Base-by-base conservation (phyloP, 768 basidiomycete genomes). In the Phanerochaete sordida region DNA sequence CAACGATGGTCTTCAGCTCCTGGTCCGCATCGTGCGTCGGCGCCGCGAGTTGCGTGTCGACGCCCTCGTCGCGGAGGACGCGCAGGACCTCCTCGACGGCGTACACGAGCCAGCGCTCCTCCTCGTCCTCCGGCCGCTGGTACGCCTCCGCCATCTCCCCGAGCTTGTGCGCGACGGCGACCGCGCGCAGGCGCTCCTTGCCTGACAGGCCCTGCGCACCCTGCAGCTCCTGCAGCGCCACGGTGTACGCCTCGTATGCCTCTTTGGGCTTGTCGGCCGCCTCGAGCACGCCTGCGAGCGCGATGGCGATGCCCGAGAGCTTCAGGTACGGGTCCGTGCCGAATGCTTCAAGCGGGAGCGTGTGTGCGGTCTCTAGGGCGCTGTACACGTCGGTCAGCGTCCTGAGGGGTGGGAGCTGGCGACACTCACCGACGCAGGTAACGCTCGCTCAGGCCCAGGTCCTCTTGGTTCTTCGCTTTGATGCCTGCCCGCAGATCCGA, bases 401-500 rank as follows among this genome's bases (percentile, higher is more conserved):
- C 27, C 19, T 13, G 43, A 30, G 30, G 33, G 2, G n/a, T n/a
- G 53, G 16, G 4, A 37, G 19, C 16, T 21, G 24, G 26, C 8
- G 13, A 15, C 48, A 71, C 81, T 56, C 58, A 89, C 89, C 81
- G 78, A 52, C 70, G 66, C 35, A 90, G 74, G 65, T 79, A 84
- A 31, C 76, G 74, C 60, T 79, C 77, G 63, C 85, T 84, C 55
- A 80, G 69, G 11, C 71, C 73, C 11, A 79, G 64, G 66, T 91
- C 82, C 1, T 80, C 83, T 58, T 83, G 79, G 55, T 83, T 73
- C 66, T 81, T 86, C 2, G 87, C 86, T 59, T 79, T 79, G 45
- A 91, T 76, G 2, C 85, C 90, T 2, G 78, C 79, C 6, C 87
- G 84, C 33, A 91, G 76, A 70, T 90, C 87, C 30, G 73, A 69